Evolutionary conservation across 2,329 filamentous ascomycete genomes (phyloP).

Genomic region (Colletotrichum sp.): DNA sequence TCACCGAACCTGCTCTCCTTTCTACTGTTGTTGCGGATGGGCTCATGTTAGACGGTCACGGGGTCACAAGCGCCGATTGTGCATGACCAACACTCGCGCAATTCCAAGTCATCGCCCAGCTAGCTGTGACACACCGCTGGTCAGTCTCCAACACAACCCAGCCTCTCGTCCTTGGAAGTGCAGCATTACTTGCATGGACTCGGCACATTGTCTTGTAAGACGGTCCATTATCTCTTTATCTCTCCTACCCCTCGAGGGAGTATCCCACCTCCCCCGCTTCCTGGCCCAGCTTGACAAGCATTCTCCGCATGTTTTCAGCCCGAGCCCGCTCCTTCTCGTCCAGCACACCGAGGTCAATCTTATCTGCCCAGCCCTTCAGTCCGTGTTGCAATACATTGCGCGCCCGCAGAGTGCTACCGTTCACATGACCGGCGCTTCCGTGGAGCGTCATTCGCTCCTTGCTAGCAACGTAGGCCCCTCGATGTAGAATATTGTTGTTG

Average conservation of each 20-base stretch:
- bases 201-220: background rate
- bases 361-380: slow-evolving; percentile 68
- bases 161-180: slow-evolving; percentile 6
- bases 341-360: slow-evolving; percentile 59
- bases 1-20: background rate
- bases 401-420: slow-evolving; percentile 61
- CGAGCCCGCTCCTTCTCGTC: slow-evolving; percentile 46
- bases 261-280: slow-evolving; percentile 68
- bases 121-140: slow-evolving; percentile 16
- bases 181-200: background rate
- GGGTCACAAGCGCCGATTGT: slow-evolving; percentile 1
- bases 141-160: background rate
- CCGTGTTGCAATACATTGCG: slow-evolving; percentile 80
- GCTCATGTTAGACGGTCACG: background rate
- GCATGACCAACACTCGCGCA: slow-evolving; percentile 7
- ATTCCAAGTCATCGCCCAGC: background rate
- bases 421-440: slow-evolving; percentile 70
- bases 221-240: background rate
- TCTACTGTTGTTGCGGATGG: background rate
- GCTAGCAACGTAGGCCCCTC: slow-evolving; percentile 65
- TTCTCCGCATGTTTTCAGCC: slow-evolving; percentile 68
- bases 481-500: slow-evolving; percentile 85
- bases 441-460: slow-evolving; percentile 74
- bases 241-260: slow-evolving; percentile 51
- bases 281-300: slow-evolving; percentile 66